phyloP scores from a whole-genome alignment of 768 basidiomycete genomes.

The Termitomyces sp. region DNA sequence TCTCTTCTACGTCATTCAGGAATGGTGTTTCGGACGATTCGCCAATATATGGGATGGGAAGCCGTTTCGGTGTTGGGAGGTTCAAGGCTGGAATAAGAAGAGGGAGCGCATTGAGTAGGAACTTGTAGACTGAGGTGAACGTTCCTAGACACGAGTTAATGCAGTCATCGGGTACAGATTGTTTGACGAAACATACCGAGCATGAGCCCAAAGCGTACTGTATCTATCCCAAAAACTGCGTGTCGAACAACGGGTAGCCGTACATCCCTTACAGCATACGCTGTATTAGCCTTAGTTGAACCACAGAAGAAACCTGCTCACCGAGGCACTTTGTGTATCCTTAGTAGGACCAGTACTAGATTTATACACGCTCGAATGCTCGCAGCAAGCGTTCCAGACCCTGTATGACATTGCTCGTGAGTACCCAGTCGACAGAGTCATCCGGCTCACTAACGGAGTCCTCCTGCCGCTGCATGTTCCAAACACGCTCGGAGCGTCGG shows the following conservation, averaged over 20 bases:
- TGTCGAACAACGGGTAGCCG: slow-evolving; percentile 67
- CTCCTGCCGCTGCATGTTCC: slow-evolving; percentile 68
- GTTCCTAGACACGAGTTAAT: slow-evolving; percentile 41
- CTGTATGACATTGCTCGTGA: slow-evolving; percentile 32
- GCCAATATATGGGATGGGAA: slow-evolving; percentile 23
- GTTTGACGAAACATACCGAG: slow-evolving; percentile 46
- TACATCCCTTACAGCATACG: slow-evolving; percentile 44
- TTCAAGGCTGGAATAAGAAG: slow-evolving; percentile 56
- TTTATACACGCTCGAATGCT: slow-evolving; percentile 82
- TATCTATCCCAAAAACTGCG: slow-evolving; percentile 82
- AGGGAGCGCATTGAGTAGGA: slow-evolving; percentile 74
- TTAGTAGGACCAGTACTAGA: slow-evolving; percentile 71
- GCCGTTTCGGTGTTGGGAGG: slow-evolving; percentile 24
- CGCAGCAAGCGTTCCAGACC: slow-evolving; percentile 79
- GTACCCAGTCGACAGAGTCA: not conserved
- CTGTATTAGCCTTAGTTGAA: not conserved
- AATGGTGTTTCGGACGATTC: slow-evolving; percentile 16
- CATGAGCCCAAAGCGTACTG: slow-evolving; percentile 85
- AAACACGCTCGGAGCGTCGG: slow-evolving; percentile 61
- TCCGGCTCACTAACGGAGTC: slow-evolving; percentile 52
- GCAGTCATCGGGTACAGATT: too few relatives aligned
- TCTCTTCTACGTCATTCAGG: slow-evolving; percentile 11
- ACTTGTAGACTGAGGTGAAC: slow-evolving; percentile 77
- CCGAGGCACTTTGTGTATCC: slow-evolving; percentile 66
- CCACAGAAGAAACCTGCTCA: slow-evolving; percentile 26